Evolutionary conservation across 2,329 filamentous ascomycete species (phyloP).

Genomic region (Arthrobotrys conoides): DNA sequence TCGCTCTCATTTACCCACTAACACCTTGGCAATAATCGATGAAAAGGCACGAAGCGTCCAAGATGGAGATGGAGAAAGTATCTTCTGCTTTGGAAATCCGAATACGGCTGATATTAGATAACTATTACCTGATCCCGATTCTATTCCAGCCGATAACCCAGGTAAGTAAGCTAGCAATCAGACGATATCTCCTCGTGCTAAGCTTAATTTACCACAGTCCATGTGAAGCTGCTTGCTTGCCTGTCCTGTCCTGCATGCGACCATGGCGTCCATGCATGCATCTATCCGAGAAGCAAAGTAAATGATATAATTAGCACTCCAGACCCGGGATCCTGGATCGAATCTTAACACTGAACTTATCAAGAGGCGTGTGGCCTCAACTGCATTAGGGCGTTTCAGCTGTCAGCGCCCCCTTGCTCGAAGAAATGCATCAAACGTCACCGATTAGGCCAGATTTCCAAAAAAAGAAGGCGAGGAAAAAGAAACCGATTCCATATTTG

Average conservation of each 20-base stretch:
- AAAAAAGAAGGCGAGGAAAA: constrained; percentile 44
- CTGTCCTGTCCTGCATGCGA: neutral
- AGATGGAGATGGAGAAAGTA: too few relatives aligned
- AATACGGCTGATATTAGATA: constrained; percentile 14
- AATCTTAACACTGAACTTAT: constrained; percentile 16
- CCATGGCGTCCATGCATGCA: neutral
- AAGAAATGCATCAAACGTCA: constrained; percentile 32
- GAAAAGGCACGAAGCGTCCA: neutral
- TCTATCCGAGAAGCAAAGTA: neutral
- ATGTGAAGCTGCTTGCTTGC: constrained; percentile 9
- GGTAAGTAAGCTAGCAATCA: neutral
- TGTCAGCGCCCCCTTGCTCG: constrained; percentile 33
- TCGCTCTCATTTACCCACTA: neutral
- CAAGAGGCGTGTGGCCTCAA: constrained; percentile 23
- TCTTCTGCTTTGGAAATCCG: neutral
- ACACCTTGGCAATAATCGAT: neutral
- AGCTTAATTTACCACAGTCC: constrained; percentile 21
- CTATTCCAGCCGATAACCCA: neutral
- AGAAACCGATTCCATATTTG: constrained; percentile 34
- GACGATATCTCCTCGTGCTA: constrained; percentile 16
- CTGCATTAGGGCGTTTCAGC: constrained; percentile 39
- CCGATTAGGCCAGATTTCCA: constrained; percentile 25
- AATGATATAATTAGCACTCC: constrained; percentile 19
- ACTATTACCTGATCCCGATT: constrained; percentile 4
- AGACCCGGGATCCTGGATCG: constrained; percentile 28